phyloP scores from a whole-genome alignment of 106 monocot species.

The Dendrobium huoshanense region DNA sequence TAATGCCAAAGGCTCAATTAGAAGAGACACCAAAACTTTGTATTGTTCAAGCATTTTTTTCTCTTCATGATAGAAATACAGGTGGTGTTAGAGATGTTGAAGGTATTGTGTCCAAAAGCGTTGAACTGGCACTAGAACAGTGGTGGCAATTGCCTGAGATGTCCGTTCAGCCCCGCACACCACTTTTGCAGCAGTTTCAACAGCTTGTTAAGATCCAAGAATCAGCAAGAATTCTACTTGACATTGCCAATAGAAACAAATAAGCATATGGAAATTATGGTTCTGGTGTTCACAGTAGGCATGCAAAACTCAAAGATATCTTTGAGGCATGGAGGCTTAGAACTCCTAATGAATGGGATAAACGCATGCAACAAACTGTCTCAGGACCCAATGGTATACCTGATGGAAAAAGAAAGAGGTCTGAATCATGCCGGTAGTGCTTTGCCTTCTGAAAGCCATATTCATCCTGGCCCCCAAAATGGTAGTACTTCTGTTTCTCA shows the following conservation, averaged over 20 bases:
- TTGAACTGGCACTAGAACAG: slow-evolving; percentile 16
- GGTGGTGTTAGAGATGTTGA: slow-evolving; percentile 81
- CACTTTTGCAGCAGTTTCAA: slow-evolving; percentile 60
- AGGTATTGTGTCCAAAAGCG: slow-evolving; percentile 78
- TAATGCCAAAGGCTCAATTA: slow-evolving; percentile 82
- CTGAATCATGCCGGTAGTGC: slow-evolving; percentile 30
- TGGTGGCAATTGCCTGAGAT: slow-evolving; percentile 99
- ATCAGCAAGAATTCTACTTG: slow-evolving; percentile 18
- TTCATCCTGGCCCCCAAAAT: slow-evolving; percentile 42
- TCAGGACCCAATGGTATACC: slow-evolving; percentile 36
- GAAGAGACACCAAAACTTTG: slow-evolving; percentile 88
- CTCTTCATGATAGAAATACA: slow-evolving; percentile 73
- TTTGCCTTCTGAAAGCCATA: slow-evolving; percentile 43
- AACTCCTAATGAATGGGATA: slow-evolving; percentile 98
- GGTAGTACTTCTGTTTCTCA: slow-evolving; percentile 35
- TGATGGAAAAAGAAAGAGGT: slow-evolving; percentile 55
- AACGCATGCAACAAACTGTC: slow-evolving; percentile 64
- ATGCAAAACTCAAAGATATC: slow-evolving; percentile 93
- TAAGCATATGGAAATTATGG: slow-evolving; percentile 64
- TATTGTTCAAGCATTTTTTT: slow-evolving; percentile 4
- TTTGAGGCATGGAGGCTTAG: slow-evolving; percentile 94
- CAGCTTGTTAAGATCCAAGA: slow-evolving; percentile 86
- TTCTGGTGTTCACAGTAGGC: slow-evolving; percentile 46
- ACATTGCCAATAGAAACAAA: slow-evolving; percentile 89
- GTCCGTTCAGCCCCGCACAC: slow-evolving; percentile 65